A percentile compares a stretch with the other conserved stretches of the same genome.
phyloP scores from a whole-genome alignment of 495 filamentous ascomycete genomes.

The Podospora didyma region DNA sequence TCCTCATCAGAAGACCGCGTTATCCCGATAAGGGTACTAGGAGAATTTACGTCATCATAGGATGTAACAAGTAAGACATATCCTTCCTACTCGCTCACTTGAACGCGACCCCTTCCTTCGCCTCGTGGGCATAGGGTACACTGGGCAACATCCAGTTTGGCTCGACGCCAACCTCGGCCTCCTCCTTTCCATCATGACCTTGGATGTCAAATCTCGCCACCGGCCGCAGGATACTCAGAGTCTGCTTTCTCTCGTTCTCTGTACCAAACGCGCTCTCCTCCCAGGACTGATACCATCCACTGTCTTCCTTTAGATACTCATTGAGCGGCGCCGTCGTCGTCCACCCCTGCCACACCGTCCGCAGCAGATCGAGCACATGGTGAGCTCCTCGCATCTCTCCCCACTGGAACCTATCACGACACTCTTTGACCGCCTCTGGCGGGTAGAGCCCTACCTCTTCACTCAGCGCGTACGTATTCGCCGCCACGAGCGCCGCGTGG shows the following conservation, averaged over 20 bases:
- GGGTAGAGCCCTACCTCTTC: constrained; percentile 22
- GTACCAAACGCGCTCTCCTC: constrained; percentile 8
- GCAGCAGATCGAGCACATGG: constrained; percentile 21
- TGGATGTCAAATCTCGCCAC: constrained; percentile 8
- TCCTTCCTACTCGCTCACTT: not conserved
- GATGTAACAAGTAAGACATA: no score
- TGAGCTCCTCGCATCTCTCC: constrained; percentile 16
- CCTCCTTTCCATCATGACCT: constrained; percentile 2
- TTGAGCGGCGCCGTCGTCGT: constrained; percentile 2
- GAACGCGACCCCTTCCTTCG: constrained; percentile 9
- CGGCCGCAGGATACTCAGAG: constrained; percentile 15
- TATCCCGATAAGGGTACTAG: no score
- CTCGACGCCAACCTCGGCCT: not conserved
- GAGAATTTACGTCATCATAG: no score
- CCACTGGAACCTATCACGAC: constrained; percentile 20
- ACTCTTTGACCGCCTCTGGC: constrained; percentile 10
- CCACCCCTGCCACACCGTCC: constrained; percentile 15
- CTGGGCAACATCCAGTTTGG: constrained; percentile 12
- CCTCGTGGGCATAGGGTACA: constrained; percentile 10
- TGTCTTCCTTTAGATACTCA: constrained; percentile 16
- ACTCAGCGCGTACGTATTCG: constrained; percentile 13
- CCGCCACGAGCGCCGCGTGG: constrained; percentile 14
- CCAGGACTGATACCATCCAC: constrained; percentile 10
- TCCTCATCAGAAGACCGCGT: no score
- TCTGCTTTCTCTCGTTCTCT: constrained; percentile 5